phyloP scores from a whole-genome alignment of 1,284 basidiomycete genomes.

The Pyrrhoderma lamaoense region DNA sequence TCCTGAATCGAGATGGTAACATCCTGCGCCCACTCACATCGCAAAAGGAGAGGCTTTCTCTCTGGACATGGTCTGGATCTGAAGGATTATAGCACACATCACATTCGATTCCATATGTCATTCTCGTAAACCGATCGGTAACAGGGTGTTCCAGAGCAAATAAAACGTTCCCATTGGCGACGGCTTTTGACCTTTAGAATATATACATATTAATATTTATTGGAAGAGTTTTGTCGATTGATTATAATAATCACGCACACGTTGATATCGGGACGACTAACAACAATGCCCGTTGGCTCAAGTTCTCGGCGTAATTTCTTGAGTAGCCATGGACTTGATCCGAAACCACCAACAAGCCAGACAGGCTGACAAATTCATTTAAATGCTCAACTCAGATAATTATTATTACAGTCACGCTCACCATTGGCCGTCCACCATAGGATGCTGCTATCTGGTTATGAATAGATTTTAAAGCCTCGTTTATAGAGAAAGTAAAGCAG shows the following conservation, averaged over 20 bases:
- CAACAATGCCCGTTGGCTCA: constrained; percentile 42
- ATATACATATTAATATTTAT: neutral
- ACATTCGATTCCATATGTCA: neutral
- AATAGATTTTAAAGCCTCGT: constrained; percentile 62
- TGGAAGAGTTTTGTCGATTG: neutral
- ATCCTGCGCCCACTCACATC: neutral
- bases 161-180: constrained; percentile 5
- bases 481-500: constrained; percentile 67
- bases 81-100: neutral
- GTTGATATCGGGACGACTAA: constrained; percentile 67
- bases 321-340: constrained; percentile 71
- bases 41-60: neutral
- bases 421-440: constrained; percentile 55
- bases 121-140: neutral
- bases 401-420: neutral
- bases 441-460: constrained; percentile 60
- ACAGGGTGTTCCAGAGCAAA: neutral
- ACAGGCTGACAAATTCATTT: constrained; percentile 41
- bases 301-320: constrained; percentile 61
- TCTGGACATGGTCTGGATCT: constrained; percentile 1
- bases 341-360: constrained; percentile 74
- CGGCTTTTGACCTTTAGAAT: constrained; percentile 1
- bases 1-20: neutral
- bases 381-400: neutral
- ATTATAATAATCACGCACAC: constrained; percentile 39